Percentiles rank a stretch among this genome's conserved stretches.
Evolutionary conservation across 108 stramenopile genomes (phyloP).

Genomic region (Nitzschia sp.): DNA sequence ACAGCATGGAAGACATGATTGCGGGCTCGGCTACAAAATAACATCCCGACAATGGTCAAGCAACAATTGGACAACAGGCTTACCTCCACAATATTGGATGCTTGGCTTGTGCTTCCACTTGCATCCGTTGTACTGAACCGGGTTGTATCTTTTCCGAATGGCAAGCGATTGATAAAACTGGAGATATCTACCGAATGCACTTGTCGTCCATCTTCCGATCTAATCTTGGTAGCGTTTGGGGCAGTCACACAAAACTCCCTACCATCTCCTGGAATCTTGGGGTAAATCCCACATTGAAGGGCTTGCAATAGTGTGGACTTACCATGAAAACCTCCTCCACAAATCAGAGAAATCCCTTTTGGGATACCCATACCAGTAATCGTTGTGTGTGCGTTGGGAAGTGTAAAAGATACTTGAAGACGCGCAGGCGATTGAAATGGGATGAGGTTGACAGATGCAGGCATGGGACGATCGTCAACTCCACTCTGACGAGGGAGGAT

Average conservation of each 20-base stretch:
- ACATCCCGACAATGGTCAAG: neutral
- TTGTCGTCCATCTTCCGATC: conserved; percentile 93
- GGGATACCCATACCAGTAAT: conserved; percentile 90
- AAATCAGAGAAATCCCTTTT: conserved; percentile 91
- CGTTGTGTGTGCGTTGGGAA: conserved; percentile 56
- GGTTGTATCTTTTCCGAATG: conserved; percentile 78
- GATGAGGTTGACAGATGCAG: conserved; percentile 36
- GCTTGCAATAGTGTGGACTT: conserved; percentile 91
- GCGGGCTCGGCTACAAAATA: conserved; percentile 12
- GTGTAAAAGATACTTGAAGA: conserved; percentile 40
- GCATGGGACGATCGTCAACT: conserved; percentile 84
- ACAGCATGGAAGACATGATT: neutral
- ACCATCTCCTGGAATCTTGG: conserved; percentile 95
- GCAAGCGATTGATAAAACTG: conserved; percentile 94
- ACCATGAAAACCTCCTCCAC: conserved; percentile 98
- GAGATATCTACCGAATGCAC: conserved; percentile 80
- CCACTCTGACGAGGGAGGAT: conserved; percentile 88
- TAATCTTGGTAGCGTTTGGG: conserved; percentile 81
- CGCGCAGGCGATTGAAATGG: conserved; percentile 62
- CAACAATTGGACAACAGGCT: conserved; percentile 27
- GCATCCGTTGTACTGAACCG: conserved; percentile 86
- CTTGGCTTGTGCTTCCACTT: conserved; percentile 93
- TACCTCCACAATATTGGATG: conserved; percentile 90
- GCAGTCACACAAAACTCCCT: conserved; percentile 88
- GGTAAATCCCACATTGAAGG: conserved; percentile 89